Conservation (phyloP, 305 asterid genomes). For the Solanum hybrid region DNA sequence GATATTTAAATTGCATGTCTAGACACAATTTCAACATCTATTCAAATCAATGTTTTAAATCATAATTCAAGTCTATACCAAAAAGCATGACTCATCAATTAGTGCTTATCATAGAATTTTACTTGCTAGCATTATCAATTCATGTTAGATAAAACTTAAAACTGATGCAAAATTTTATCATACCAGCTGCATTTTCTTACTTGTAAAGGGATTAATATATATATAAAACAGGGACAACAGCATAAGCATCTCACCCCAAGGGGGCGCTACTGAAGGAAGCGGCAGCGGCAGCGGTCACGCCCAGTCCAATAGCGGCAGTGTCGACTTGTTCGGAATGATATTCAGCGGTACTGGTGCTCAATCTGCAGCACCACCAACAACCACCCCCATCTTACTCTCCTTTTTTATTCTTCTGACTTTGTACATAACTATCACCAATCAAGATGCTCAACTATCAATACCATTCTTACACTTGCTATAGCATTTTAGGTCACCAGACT, state of each 20-base stretch:
- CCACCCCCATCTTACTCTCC: neutral
- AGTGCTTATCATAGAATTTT: neutral
- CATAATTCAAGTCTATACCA: neutral
- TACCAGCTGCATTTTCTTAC: neutral
- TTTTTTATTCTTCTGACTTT: constrained; percentile 2
- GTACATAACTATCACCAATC: constrained; percentile 4
- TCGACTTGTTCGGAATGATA: constrained; percentile 9
- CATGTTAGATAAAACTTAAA: neutral
- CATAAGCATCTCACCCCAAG: neutral
- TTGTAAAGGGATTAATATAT: neutral
- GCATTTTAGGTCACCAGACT: neutral
- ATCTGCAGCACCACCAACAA: neutral
- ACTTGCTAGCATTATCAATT: neutral
- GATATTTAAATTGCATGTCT: neutral
- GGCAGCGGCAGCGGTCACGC: neutral
- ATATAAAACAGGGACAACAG: constrained; percentile 7
- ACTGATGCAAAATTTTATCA: neutral
- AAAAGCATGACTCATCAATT: neutral
- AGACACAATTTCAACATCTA: neutral
- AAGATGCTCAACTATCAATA: neutral
- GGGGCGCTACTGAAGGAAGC: neutral
- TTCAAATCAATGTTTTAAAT: neutral
- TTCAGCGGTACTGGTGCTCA: constrained; percentile 7
- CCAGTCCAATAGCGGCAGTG: neutral
- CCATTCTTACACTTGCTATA: neutral